phyloP scores from a whole-genome alignment of 306 rosid species.

The Potentilla sterilis region DNA sequence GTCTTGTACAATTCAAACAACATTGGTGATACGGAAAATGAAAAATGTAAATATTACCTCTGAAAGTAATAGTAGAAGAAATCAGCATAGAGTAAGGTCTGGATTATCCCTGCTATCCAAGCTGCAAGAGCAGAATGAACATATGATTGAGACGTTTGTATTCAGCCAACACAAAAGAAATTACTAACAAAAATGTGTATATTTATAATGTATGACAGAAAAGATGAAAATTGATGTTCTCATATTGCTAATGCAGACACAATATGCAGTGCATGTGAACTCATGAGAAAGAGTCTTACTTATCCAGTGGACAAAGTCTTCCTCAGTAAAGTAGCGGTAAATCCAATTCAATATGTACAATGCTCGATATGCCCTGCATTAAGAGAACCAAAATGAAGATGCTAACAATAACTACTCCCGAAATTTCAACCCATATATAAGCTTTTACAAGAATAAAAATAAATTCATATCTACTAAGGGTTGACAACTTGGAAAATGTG shows the following conservation, averaged over 20 bases:
- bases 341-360: conserved; percentile 84
- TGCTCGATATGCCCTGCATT: conserved; percentile 81
- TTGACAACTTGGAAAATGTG: background rate
- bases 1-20: conserved; percentile 14
- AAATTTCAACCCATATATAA: conserved; percentile 8
- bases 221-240: background rate
- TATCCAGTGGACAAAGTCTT: conserved; percentile 75
- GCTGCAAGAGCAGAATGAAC: conserved; percentile 47
- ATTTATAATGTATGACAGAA: background rate
- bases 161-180: background rate
- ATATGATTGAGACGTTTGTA: background rate
- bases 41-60: conserved; percentile 43
- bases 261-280: background rate
- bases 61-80: conserved; percentile 88
- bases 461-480: background rate
- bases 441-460: background rate
- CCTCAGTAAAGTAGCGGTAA: conserved; percentile 88
- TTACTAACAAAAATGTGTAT: background rate
- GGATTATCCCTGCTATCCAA: conserved; percentile 79
- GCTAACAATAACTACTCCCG: background rate
- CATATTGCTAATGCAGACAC: background rate
- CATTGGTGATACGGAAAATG: background rate
- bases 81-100: conserved; percentile 82
- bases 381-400: conserved; percentile 18
- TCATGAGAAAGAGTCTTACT: conserved; percentile 43